These are phyloP conservation scores for Artemisia annua DNA, from an alignment of 129 eudicot genomes.

Conservation along the genomic window DNA sequence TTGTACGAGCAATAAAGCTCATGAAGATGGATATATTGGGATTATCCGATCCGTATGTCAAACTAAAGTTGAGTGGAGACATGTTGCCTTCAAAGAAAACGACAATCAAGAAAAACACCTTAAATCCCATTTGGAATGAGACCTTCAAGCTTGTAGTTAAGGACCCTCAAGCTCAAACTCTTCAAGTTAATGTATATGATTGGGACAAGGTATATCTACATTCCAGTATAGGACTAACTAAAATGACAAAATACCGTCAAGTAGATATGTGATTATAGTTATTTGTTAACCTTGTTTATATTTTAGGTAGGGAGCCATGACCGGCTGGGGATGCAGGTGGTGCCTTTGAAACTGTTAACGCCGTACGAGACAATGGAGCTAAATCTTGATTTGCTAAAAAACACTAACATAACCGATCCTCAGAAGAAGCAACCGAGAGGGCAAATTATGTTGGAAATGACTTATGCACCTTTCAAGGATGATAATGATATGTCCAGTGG, in stretches of 20 bases:
- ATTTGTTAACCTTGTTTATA: constrained; percentile 4
- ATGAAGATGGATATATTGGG: constrained; percentile 84
- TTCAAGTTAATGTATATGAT: constrained; percentile 61
- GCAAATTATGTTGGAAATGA: constrained; percentile 63
- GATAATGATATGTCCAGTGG: constrained; percentile 51
- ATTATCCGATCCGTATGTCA: constrained; percentile 81
- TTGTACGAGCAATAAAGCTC: constrained; percentile 62
- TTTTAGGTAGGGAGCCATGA: constrained; percentile 83
- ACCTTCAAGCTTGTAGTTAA: constrained; percentile 71
- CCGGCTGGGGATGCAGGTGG: constrained; percentile 66
- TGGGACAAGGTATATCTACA: constrained; percentile 72
- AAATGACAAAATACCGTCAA: constrained; percentile 14
- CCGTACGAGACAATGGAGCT: constrained; percentile 68
- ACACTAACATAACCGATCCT: constrained; percentile 43
- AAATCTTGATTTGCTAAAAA: constrained; percentile 74
- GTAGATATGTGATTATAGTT: background rate
- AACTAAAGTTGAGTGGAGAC: constrained; percentile 71
- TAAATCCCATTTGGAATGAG: constrained; percentile 86
- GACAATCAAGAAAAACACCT: constrained; percentile 62
- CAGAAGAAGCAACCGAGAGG: constrained; percentile 72
- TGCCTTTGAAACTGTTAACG: constrained; percentile 63
- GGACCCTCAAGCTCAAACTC: constrained; percentile 74
- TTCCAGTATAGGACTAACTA: background rate
- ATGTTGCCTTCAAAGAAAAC: constrained; percentile 70
- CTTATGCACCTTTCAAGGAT: constrained; percentile 73